Percentiles rank a stretch among this genome's conserved stretches.
Evolutionary conservation across 441 rosid genomes (phyloP).

Genomic region (Populus hybrid): DNA sequence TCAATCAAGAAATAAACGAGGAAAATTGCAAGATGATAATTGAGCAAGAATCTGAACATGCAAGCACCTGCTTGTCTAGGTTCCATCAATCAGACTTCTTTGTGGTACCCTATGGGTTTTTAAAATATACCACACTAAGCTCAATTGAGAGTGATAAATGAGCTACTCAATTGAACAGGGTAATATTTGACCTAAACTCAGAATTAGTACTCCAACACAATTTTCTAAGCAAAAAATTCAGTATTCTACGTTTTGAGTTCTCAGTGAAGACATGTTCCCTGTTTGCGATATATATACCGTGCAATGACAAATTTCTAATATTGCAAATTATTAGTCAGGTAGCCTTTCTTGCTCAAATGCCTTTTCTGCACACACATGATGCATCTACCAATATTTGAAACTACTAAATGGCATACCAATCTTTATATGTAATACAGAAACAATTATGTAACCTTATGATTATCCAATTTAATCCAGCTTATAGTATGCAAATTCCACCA

Average conservation of each 20-base stretch:
- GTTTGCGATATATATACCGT: background rate
- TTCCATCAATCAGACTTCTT: background rate
- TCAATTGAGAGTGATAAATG: background rate
- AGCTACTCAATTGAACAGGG: background rate
- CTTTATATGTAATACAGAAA: background rate
- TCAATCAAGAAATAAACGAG: background rate
- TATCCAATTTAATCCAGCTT: background rate
- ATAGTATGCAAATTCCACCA: background rate
- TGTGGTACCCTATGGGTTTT: background rate
- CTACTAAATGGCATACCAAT: background rate
- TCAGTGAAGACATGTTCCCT: background rate
- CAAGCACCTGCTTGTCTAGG: background rate
- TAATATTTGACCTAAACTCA: background rate
- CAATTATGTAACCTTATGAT: background rate
- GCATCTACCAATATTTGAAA: background rate
- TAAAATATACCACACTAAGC: background rate
- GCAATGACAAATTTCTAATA: background rate
- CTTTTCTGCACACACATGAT: background rate
- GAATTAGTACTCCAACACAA: background rate
- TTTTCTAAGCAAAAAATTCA: background rate
- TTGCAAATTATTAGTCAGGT: background rate
- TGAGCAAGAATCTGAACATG: background rate
- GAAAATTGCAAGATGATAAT: background rate
- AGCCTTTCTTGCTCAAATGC: background rate
- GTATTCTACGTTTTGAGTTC: background rate